Evolutionary conservation across 2,329 filamentous ascomycete genomes (phyloP).

Genomic region (Nigrospora sphaerica): DNA sequence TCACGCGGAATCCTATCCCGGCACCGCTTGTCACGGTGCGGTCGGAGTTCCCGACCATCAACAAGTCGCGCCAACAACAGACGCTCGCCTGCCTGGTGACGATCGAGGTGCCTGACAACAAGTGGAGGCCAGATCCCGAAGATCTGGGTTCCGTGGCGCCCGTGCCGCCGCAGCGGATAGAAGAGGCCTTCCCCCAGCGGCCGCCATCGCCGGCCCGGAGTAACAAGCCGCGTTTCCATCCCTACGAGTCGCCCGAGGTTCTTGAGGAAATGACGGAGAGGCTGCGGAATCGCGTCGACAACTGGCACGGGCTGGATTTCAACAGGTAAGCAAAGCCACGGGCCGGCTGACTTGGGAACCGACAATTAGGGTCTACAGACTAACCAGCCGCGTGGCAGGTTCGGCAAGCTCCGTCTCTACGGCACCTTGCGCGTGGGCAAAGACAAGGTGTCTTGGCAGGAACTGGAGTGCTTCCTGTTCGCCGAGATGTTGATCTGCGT

Average conservation of each 20-base stretch:
- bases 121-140: constrained; percentile 81
- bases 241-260: constrained; percentile 69
- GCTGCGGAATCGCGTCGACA: constrained; percentile 82
- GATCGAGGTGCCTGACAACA: constrained; percentile 85
- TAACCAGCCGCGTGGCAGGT: constrained; percentile 40
- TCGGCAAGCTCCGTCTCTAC: constrained; percentile 85
- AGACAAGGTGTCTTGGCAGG: constrained; percentile 94
- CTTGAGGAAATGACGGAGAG: constrained; percentile 82
- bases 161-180: constrained; percentile 35
- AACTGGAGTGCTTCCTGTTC: constrained; percentile 93
- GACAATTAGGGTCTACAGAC: neutral
- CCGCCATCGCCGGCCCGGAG: constrained; percentile 53
- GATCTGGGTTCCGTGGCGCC: constrained; percentile 56
- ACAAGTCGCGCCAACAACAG: constrained; percentile 85
- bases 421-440: constrained; percentile 91
- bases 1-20: constrained; percentile 80
- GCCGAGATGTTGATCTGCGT: constrained; percentile 99
- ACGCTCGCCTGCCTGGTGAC: constrained; percentile 91
- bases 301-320: constrained; percentile 97
- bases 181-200: constrained; percentile 45
- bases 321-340: constrained; percentile 46
- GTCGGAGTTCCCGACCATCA: constrained; percentile 94
- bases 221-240: constrained; percentile 51
- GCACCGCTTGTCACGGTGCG: constrained; percentile 87
- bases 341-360: neutral